Evolutionary conservation across 345 rosid genomes (phyloP).

Genomic region (Passiflora organensis): DNA sequence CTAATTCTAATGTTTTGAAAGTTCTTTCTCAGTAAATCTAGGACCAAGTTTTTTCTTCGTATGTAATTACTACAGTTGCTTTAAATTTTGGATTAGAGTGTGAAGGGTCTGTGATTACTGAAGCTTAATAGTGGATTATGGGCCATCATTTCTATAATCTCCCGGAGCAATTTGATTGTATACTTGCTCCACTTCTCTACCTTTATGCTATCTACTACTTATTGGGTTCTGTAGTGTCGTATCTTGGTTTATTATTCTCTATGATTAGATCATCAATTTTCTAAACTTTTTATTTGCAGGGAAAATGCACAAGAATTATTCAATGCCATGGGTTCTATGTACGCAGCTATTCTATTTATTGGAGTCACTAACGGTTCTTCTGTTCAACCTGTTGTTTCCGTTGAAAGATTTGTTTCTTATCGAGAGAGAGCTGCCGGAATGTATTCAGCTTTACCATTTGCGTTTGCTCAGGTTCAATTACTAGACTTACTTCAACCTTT

Average conservation of each 20-base stretch:
- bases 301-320: conserved; percentile 74
- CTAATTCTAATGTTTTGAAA: too few relatives aligned
- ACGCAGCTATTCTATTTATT: conserved; percentile 79
- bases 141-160: too few relatives aligned
- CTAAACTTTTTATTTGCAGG: conserved; percentile 32
- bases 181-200: too few relatives aligned
- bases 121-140: too few relatives aligned
- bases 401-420: conserved; percentile 90
- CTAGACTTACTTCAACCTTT: conserved; percentile 1
- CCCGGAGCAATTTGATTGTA: too few relatives aligned
- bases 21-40: too few relatives aligned
- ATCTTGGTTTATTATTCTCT: not conserved
- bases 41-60: too few relatives aligned
- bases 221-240: not conserved
- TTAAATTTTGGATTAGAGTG: too few relatives aligned
- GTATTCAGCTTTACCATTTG: conserved; percentile 90
- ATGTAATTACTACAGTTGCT: too few relatives aligned
- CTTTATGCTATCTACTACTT: too few relatives aligned
- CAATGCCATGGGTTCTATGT: conserved; percentile 97
- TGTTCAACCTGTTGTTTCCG: conserved; percentile 94
- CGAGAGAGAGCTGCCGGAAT: conserved; percentile 95
- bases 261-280: not conserved
- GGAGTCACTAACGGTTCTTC: conserved; percentile 89
- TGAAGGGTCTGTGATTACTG: too few relatives aligned
- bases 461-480: conserved; percentile 80